Conservation (phyloP, 1,139 yeast species). For the Arxiozyma telluris region DNA sequence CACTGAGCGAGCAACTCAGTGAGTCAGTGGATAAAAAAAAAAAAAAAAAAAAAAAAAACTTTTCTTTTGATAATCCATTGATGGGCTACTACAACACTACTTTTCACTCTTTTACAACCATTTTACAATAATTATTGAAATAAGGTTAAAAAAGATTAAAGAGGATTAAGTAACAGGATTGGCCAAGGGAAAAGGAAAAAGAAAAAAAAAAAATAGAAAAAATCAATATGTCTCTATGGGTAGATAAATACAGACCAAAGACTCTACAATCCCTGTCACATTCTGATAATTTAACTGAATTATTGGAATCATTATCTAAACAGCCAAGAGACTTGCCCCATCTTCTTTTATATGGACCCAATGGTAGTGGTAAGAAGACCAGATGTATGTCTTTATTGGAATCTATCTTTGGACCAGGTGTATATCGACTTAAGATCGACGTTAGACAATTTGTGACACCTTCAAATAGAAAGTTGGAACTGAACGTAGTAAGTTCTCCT, state of each 20-base stretch:
- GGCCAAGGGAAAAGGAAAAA: background rate
- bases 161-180: background rate
- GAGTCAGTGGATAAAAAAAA: background rate
- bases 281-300: conserved; percentile 55
- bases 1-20: too few relatives aligned
- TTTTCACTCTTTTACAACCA: too few relatives aligned
- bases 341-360: conserved; percentile 83
- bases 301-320: conserved; percentile 47
- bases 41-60: too few relatives aligned
- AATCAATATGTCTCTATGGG: conserved; percentile 78
- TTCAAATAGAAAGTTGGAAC: conserved; percentile 68
- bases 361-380: conserved; percentile 96
- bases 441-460: conserved; percentile 73
- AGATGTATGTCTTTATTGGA: conserved; percentile 73
- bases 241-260: conserved; percentile 84
- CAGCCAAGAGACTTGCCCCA: conserved; percentile 72
- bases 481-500: conserved; percentile 83
- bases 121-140: too few relatives aligned
- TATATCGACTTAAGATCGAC: conserved; percentile 80
- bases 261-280: conserved; percentile 54
- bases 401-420: conserved; percentile 75
- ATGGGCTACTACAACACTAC: background rate
- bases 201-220: background rate
- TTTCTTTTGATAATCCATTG: background rate
- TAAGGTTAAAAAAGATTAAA: too few relatives aligned